A percentile compares a stretch with the other conserved stretches of the same genome.
Conservation (phyloP, 2,329 filamentous ascomycete genomes). For the Pyrenochaeta sp. region DNA sequence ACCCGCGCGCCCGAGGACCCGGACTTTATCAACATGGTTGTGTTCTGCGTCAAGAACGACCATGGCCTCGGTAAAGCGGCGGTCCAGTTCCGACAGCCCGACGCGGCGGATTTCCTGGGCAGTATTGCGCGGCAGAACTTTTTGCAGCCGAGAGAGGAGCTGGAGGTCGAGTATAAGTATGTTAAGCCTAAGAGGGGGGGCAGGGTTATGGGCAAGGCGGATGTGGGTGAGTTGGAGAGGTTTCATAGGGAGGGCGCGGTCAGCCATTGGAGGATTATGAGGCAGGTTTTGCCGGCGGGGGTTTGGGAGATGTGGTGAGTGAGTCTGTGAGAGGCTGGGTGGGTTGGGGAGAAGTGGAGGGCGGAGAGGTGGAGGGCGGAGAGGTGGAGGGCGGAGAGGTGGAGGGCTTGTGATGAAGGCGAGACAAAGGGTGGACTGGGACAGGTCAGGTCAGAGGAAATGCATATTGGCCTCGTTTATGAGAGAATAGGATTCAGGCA, state of each 20-base stretch:
- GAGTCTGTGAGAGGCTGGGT: too few species aligned
- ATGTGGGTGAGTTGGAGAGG: conserved; percentile 70
- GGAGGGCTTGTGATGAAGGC: too few species aligned
- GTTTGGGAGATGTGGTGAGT: conserved; percentile 88
- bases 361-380: too few species aligned
- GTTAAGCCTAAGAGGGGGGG: conserved; percentile 48
- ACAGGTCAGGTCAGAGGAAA: too few species aligned
- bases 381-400: too few species aligned
- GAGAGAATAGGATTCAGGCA: too few species aligned
- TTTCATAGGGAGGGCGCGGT: conserved; percentile 79
- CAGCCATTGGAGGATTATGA: conserved; percentile 93
- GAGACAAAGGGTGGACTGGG: too few species aligned
- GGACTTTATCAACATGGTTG: conserved; percentile 95
- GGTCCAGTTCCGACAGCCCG: conserved; percentile 72
- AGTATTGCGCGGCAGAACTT: conserved; percentile 75
- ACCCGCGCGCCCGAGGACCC: conserved; percentile 40
- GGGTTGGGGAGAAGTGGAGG: too few species aligned
- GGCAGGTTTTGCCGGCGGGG: conserved; percentile 74
- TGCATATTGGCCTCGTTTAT: too few species aligned
- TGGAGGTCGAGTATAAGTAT: conserved; percentile 57
- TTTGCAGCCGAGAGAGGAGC: conserved; percentile 75
- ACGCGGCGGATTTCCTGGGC: conserved; percentile 71
- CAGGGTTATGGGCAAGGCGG: conserved; percentile 66
- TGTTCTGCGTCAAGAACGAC: conserved; percentile 81
- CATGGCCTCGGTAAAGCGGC: conserved; percentile 41